Conservation (phyloP, 2,329 filamentous ascomycete genomes). For the Colletotrichum lini region DNA sequence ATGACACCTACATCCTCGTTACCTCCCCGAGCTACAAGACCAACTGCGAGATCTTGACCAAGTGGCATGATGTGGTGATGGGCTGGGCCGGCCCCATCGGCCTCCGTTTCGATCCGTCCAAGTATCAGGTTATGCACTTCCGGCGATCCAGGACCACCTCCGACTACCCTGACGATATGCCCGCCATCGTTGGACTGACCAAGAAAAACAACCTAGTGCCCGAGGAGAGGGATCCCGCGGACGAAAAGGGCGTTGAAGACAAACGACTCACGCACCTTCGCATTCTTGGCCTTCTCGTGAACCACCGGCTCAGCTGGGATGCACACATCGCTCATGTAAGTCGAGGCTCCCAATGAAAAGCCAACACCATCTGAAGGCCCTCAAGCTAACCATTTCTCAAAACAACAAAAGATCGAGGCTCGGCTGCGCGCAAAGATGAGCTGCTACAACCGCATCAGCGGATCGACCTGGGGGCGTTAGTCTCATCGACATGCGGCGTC, state of each 20-base stretch:
- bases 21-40: not conserved
- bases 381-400: too few relatives aligned
- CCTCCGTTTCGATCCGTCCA: constrained; percentile 9
- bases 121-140: constrained; percentile 4
- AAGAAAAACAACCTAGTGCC: too few relatives aligned
- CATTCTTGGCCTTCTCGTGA: not conserved
- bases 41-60: not conserved
- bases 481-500: not conserved
- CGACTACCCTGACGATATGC: not conserved
- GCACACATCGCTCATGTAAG: constrained; percentile 17
- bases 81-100: constrained; percentile 3
- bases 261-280: not conserved
- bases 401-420: too few relatives aligned
- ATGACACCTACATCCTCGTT: constrained; percentile 27
- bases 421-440: too few relatives aligned
- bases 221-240: too few relatives aligned
- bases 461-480: too few relatives aligned
- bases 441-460: too few relatives aligned
- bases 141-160: not conserved
- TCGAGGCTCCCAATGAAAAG: not conserved
- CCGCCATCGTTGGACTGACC: not conserved
- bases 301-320: constrained; percentile 5
- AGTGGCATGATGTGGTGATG: not conserved
- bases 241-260: too few relatives aligned
- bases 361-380: too few relatives aligned